Evolutionary conservation across 2,329 filamentous ascomycete species (phyloP), one percentile per base, ranked within the genome.

Genomic region (Rhynchosporium agropyri): DNA sequence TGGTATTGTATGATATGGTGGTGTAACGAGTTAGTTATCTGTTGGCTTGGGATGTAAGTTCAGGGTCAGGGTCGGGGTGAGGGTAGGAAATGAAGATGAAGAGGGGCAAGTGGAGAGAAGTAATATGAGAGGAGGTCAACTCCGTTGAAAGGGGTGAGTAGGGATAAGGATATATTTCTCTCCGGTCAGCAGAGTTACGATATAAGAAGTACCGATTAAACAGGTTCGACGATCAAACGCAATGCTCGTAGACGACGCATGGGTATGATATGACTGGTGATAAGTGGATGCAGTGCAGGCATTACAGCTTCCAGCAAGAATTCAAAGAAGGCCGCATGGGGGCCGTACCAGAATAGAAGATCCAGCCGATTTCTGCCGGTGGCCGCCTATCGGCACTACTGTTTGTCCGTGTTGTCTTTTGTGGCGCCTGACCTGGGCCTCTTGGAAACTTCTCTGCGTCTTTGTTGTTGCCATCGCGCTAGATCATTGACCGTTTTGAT

Each of bases 251-350:
- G 26, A 15, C 33, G 33, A 36, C 7, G 36, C 31, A 53, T 26
- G 20, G 6, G 26, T 5, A 3, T 13, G 40, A 43, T n/a, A 46
- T 2, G n/a, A 8, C 15, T 8, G 43, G 8, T 46, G n/a, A 46
- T n/a, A 10, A 8, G 43, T 20, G 42, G 42, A 3, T 6, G 42
- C 13, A 15, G 42, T 15, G n/a, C 13, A 45, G 15, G 43, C n/a
- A 7, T 20, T 26, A 33, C n/a, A 28, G 36, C 15, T 54, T 54
- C n/a, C 51, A 29, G 36, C 51, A 15, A 54, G 51, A 54, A 20
- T 38, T 54, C 15, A 40, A 54, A 54, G 51, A 54, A 54, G 51
- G 51, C 20, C 38, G 36, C 51, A 54, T 54, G 51, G 36, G 51
- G 51, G 51, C 36, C 51, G 28, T 54, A 36, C 51, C 33, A 40